Evolutionary conservation across 2,329 filamentous ascomycete genomes (phyloP), one percentile per base, ranked within the genome.

Genomic region (Sporothrix inflata): DNA sequence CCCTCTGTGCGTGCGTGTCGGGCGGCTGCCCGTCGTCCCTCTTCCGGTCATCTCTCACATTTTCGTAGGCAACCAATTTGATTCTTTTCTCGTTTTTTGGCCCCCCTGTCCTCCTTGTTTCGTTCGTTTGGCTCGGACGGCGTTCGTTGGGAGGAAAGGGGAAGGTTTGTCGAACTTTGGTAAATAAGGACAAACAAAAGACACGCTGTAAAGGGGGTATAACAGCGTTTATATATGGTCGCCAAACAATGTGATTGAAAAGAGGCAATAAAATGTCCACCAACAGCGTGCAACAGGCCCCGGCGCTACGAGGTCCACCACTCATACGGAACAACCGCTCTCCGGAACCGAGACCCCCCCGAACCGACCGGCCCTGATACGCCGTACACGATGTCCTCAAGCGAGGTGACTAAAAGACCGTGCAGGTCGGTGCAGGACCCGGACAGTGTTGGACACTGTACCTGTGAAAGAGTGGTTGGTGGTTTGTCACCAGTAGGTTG

Each of bases 21-120:
- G 63, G 45, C 63, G 63, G 63, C 63, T 67, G 19, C 24, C 65
- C 47, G 47, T 68, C 27, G 24, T 51, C 19, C 63, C 34, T 69
- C 49, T 42, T 69, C 49, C 66, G 16, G 34, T 69, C 66, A 69
- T 40, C 49, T 57, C 66, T 69, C 66, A 45, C 21, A 42, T 57
- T 67, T 40, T 49, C 14, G 3, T 12, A 4, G 16, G 16, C 19
- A n/a, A 16, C 47, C 19, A 16, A 49, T 49, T 49, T 3, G 40
- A 47, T n/a, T n/a, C 12, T 4, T 49, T n/a, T 27, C 27, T 21
- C 30, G 3, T 42, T 55, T 16, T 24, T 40, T 19, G 19, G 8
- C 27, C 27, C 21, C 47, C 27, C 7, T 51, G 47, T 27, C 12
- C 5, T 19, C 21, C 16, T 45, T 45, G 60, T 65, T 21, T 34